Base-by-base conservation (phyloP, 2,329 filamentous ascomycete genomes). In the Xylariales sp. region DNA sequence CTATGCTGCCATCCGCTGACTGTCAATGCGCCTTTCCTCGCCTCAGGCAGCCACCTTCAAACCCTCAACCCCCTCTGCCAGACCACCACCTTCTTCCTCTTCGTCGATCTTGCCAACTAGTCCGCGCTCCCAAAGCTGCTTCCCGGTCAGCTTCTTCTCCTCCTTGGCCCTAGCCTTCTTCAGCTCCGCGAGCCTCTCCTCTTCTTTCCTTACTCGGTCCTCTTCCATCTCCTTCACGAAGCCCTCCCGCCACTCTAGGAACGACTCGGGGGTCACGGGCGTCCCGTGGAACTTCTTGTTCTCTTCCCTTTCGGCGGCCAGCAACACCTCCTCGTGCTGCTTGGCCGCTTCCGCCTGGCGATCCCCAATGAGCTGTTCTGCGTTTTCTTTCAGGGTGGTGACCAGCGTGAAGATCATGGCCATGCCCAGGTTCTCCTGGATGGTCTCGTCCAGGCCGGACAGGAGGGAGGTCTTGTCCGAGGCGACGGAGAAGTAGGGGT, bases 261-360 rank as follows among this genome's bases (percentile, higher is more conserved):
- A 98, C 0, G 81, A 82, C 68, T 95, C 88, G 16, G 80, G 74
- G n/a, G 82, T 97, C 15, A 98, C 93, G 22, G 81, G 74, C 25
- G 88, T 88, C 44, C 93, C 93, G 61, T 95, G 86, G 64, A 98
- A 98, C 66, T 96, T 97, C 55, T 84, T 81, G 62, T 98, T 98
- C 71, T 98, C 93, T 62, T 93, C 89, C 47, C 86, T 82, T 66
- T 98, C 93, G 1, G 76, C 78, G 9, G 71, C 78, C 5, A 73
- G 61, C 11, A 68, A 43, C 11, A 55, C 66, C 57, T 82, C 78
- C 50, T 84, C 80, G 3, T 70, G 67, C 31, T 56, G 73, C 55
- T 79, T 75, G 6, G 74, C 76, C 2, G 72, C 76, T 7, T 73
- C 84, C 44, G 80, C 78, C 56, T 82, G 79, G 33, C 93, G 82